A percentile compares a stretch with the other conserved stretches of the same genome.
phyloP scores from a whole-genome alignment of 768 basidiomycete genomes.

The Hypsizygus marmoreus region DNA sequence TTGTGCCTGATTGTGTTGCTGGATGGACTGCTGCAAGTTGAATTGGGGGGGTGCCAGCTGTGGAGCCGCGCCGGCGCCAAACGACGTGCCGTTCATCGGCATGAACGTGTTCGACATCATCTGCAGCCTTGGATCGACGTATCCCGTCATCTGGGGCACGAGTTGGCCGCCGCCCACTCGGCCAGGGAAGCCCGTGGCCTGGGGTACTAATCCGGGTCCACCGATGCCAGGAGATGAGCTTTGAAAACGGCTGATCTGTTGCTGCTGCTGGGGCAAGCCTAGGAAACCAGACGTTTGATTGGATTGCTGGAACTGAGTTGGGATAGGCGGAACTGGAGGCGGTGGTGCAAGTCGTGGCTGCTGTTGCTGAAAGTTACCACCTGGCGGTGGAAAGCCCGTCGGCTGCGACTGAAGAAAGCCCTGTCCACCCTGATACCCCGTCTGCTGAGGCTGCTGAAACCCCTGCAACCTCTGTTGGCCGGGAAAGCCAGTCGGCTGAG shows the following conservation, averaged over 20 bases:
- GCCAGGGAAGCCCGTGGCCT: slow-evolving; percentile 61
- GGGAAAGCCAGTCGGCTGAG: slow-evolving; percentile 66
- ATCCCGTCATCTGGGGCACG: slow-evolving; percentile 77
- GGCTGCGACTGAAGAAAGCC: slow-evolving; percentile 53
- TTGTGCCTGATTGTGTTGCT: slow-evolving; percentile 80
- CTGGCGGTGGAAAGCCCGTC: slow-evolving; percentile 48
- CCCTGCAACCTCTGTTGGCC: slow-evolving; percentile 40
- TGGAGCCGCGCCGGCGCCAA: slow-evolving; percentile 59
- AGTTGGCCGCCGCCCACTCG: slow-evolving; percentile 43
- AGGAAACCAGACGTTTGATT: slow-evolving; percentile 44
- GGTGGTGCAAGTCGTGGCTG: slow-evolving; percentile 46
- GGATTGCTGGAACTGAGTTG: slow-evolving; percentile 60
- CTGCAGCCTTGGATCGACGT: slow-evolving; percentile 77
- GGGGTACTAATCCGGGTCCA: slow-evolving; percentile 45
- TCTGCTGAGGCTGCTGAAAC: slow-evolving; percentile 65
- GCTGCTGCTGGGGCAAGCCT: slow-evolving; percentile 37
- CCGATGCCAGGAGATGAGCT: slow-evolving; percentile 56
- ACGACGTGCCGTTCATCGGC: slow-evolving; percentile 69
- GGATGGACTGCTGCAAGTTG: slow-evolving; percentile 81
- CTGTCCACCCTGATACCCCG: slow-evolving; percentile 45
- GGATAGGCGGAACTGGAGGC: slow-evolving; percentile 65
- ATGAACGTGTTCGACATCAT: slow-evolving; percentile 94
- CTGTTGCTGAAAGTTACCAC: slow-evolving; percentile 42
- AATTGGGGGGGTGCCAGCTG: slow-evolving; percentile 69
- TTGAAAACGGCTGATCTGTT: slow-evolving; percentile 52